Base-by-base conservation (phyloP, 106 monocot genomes). In the Agapanthus africanus region DNA sequence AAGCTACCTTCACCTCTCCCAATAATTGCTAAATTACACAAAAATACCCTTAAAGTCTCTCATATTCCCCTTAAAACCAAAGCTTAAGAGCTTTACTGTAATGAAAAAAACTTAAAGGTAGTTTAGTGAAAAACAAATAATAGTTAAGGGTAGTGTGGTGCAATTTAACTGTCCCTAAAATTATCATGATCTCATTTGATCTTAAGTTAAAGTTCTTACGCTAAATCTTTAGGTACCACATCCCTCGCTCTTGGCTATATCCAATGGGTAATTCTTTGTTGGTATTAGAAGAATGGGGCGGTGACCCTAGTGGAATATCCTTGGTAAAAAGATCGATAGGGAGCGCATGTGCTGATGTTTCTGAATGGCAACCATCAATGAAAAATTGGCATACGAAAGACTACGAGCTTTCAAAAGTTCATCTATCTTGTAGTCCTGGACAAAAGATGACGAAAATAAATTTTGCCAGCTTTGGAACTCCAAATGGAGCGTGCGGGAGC, bases 381-480 rank as follows among this genome's bases (percentile, higher is more conserved):
- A 80, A 66, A 13, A 88, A 81, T 47, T 81, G 74, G 78, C 85
- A 37, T 8, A 82, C 80, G 1, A 87, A 74, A 69, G 78, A 79
- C 41, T 75, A 82, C 21, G 86, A 76, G 32, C 77, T 42, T 54
- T 59, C 97, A 3, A 92, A 79, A 56, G 81, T 83, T 5, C 92
- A 83, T 76, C 76, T 99, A 11, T 62, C 54, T 18, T 99, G 97
- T 72, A 78, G 72, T 32, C 74, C 78, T 67, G 80, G 84, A 18
- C 79, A 85, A 70, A 99, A 79, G 49, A 90, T 99, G 9, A 81
- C 78, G 4, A 39, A 70, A 2, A 85, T 99, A 76, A 84, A 81
- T 63, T 99, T 99, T 77, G 92, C 97, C 27, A 99, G 97, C 74
- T 99, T 87, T 69, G 97, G 97, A 1, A 92, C 80, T 67, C 92